Evolutionary conservation across 2,329 filamentous ascomycete genomes (phyloP).

Genomic region (Apiospora hydei): DNA sequence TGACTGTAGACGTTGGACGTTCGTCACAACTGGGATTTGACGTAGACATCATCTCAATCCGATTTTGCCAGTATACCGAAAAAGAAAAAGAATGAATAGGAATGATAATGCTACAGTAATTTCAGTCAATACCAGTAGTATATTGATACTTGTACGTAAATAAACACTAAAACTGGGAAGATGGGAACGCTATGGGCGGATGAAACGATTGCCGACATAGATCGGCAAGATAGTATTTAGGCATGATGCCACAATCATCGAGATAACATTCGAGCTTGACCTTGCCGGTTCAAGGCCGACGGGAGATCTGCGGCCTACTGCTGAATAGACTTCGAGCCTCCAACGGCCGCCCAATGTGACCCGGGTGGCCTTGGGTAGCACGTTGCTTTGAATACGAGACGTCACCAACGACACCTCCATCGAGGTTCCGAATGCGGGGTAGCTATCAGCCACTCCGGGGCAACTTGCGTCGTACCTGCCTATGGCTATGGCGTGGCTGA

Average conservation of each 20-base stretch:
- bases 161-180: neutral
- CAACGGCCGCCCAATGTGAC: neutral
- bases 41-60: neutral
- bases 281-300: neutral
- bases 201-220: neutral
- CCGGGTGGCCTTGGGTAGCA: neutral
- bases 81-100: neutral
- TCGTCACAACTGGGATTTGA: neutral
- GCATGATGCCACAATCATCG: neutral
- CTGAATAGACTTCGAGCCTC: neutral
- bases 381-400: neutral
- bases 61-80: neutral
- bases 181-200: neutral
- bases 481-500: neutral
- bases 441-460: neutral
- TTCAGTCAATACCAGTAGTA: too few species aligned
- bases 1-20: neutral
- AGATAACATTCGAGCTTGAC: neutral
- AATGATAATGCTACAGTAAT: too few species aligned
- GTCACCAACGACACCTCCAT: neutral
- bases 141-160: neutral
- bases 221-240: neutral
- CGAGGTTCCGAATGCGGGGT: neutral
- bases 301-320: constrained; percentile 11
- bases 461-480: constrained; percentile 8